A percentile compares a stretch with the other conserved stretches of the same genome.
phyloP scores from a whole-genome alignment of 805 yeast species.

The Metahyphopichia silvanorum region DNA sequence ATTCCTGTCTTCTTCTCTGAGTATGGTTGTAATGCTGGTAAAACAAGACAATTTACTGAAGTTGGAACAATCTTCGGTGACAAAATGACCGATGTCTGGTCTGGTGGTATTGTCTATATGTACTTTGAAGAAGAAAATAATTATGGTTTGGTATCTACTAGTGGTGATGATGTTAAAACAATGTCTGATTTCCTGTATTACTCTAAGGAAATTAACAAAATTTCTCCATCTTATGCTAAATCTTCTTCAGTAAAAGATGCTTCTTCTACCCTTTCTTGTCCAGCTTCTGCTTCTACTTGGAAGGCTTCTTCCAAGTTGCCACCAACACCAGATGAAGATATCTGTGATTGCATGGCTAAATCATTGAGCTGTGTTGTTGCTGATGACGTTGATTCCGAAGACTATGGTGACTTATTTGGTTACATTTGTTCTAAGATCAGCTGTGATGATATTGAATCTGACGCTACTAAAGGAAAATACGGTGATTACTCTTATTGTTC shows the following conservation, averaged over 20 bases:
- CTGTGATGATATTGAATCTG: slow-evolving; percentile 59
- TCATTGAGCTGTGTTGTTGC: slow-evolving; percentile 60
- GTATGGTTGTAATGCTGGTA: slow-evolving; percentile 34
- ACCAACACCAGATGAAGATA: slow-evolving; percentile 68
- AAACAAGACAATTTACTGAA: slow-evolving; percentile 38
- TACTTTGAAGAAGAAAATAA: slow-evolving; percentile 33
- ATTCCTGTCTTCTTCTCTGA: slow-evolving; percentile 39
- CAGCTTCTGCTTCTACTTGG: slow-evolving; percentile 73
- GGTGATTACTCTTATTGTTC: slow-evolving; percentile 76
- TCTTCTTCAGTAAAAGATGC: slow-evolving; percentile 35
- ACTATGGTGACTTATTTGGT: slow-evolving; percentile 58
- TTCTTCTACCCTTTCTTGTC: slow-evolving; percentile 50
- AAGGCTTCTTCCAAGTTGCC: slow-evolving; percentile 65
- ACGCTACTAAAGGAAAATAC: slow-evolving; percentile 65
- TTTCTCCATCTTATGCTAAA: slow-evolving; percentile 34
- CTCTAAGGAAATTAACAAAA: slow-evolving; percentile 30
- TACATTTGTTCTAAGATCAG: slow-evolving; percentile 55
- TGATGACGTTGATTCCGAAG: slow-evolving; percentile 48
- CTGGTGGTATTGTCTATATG: slow-evolving; percentile 38
- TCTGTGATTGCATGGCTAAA: slow-evolving; percentile 61
- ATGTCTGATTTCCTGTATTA: slow-evolving; percentile 53
- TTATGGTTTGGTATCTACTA: slow-evolving; percentile 42
- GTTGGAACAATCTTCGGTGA: slow-evolving; percentile 31
- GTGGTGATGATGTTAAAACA: slow-evolving; percentile 50
- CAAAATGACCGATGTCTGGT: slow-evolving; percentile 34